phyloP scores from a whole-genome alignment of 768 basidiomycete genomes.

The Lactifluus subvellereus region DNA sequence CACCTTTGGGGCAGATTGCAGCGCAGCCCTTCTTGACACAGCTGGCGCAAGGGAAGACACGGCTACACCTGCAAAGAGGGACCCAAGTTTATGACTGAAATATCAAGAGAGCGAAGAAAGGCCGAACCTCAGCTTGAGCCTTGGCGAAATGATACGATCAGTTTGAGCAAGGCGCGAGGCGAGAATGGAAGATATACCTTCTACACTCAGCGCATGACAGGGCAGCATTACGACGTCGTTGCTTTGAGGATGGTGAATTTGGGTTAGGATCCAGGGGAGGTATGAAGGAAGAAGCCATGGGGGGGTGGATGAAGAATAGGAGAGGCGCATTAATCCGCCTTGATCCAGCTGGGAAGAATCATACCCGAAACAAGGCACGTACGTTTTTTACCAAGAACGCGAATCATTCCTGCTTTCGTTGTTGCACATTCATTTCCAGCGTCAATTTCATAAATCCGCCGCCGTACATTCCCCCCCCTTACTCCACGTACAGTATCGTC shows the following conservation, averaged over 20 bases:
- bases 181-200: conserved; percentile 38
- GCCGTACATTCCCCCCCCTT: no score
- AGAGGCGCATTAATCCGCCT: conserved; percentile 19
- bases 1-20: conserved; percentile 63
- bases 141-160: conserved; percentile 29
- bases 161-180: conserved; percentile 8
- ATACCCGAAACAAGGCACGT: conserved; percentile 19
- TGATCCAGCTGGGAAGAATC: conserved; percentile 19
- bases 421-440: no score
- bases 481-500: no score
- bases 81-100: neutral
- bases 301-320: conserved; percentile 21
- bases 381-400: neutral
- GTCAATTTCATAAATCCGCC: no score
- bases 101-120: conserved; percentile 27
- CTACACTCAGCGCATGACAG: conserved; percentile 67
- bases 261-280: conserved; percentile 9
- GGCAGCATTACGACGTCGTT: conserved; percentile 38
- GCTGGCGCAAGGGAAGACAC: conserved; percentile 54
- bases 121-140: conserved; percentile 61
- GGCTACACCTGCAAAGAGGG: conserved; percentile 44
- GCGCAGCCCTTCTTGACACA: conserved; percentile 39
- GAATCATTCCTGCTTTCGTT: no score
- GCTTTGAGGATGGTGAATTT: conserved; percentile 24
- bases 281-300: conserved; percentile 25